Percentiles rank a stretch among this genome's conserved stretches.
phyloP scores from a whole-genome alignment of 2,329 filamentous ascomycete species.

The Madurella mycetomatis region DNA sequence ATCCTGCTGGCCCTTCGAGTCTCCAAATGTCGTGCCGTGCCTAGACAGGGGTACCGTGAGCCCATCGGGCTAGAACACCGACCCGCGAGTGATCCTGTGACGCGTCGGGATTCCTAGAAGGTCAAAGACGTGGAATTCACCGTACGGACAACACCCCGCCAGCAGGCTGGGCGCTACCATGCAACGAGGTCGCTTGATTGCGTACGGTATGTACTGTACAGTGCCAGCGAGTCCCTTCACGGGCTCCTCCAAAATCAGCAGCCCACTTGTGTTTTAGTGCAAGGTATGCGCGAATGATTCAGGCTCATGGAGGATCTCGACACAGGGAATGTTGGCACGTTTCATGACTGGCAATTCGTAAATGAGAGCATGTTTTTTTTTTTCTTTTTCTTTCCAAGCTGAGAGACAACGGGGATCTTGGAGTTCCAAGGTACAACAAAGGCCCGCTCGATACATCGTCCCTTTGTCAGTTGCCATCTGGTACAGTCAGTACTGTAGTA shows the following conservation, averaged over 20 bases:
- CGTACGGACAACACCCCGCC: not conserved
- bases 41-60: constrained; percentile 11
- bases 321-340: too few species aligned
- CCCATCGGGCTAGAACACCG: constrained; percentile 12
- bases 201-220: too few species aligned
- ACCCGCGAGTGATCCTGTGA: constrained; percentile 10
- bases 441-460: too few species aligned
- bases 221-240: constrained; percentile 2
- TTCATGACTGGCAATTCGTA: too few species aligned
- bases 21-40: not conserved
- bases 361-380: too few species aligned
- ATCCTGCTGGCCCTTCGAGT: constrained; percentile 2
- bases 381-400: too few species aligned
- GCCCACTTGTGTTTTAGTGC: not conserved
- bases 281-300: too few species aligned
- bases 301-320: too few species aligned
- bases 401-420: too few species aligned
- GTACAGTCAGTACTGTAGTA: not conserved
- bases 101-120: constrained; percentile 1
- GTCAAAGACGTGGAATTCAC: constrained; percentile 7
- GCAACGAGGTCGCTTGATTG: too few species aligned
- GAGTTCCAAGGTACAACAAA: too few species aligned
- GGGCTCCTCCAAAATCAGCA: not conserved
- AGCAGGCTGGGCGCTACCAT: not conserved
- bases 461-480: too few species aligned